phyloP scores from a whole-genome alignment of 2,329 filamentous ascomycete species.

The Colletotrichum tanaceti region DNA sequence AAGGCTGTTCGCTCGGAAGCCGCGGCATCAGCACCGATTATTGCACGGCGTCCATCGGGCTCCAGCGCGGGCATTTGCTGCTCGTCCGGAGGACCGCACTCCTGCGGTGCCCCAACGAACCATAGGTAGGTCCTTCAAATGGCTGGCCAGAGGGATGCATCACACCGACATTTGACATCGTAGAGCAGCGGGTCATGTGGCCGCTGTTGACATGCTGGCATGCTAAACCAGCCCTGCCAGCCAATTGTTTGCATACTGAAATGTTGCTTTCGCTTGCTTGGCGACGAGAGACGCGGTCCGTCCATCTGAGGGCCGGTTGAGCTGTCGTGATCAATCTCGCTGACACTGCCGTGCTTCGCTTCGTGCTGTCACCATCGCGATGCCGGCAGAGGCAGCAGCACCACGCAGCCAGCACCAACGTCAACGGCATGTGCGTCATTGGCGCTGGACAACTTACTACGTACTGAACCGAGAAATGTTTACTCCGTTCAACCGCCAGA shows the following conservation, averaged over 20 bases:
- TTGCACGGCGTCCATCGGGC: constrained; percentile 16
- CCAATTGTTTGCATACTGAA: constrained; percentile 5
- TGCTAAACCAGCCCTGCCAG: background rate
- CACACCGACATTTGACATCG: constrained; percentile 40
- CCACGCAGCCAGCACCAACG: constrained; percentile 24
- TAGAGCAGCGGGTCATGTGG: constrained; percentile 30
- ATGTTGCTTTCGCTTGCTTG: constrained; percentile 15
- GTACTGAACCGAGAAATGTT: constrained; percentile 7
- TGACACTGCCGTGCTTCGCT: constrained; percentile 6
- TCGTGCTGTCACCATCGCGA: background rate
- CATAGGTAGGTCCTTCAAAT: constrained; percentile 24
- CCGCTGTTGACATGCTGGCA: constrained; percentile 7
- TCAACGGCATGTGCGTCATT: constrained; percentile 41
- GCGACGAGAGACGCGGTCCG: background rate
- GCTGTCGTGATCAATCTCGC: background rate
- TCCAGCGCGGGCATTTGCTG: constrained; percentile 16
- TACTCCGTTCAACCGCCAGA: constrained; percentile 7
- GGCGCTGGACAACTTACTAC: constrained; percentile 27
- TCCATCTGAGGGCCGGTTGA: background rate
- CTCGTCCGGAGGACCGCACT: constrained; percentile 15
- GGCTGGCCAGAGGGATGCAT: constrained; percentile 27
- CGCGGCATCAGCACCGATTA: constrained; percentile 20
- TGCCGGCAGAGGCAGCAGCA: constrained; percentile 2
- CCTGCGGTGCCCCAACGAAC: constrained; percentile 23
- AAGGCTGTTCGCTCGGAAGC: constrained; percentile 20